Evolutionary conservation across 2,329 filamentous ascomycete genomes (phyloP).

Genomic region (Gremmenia infestans): DNA sequence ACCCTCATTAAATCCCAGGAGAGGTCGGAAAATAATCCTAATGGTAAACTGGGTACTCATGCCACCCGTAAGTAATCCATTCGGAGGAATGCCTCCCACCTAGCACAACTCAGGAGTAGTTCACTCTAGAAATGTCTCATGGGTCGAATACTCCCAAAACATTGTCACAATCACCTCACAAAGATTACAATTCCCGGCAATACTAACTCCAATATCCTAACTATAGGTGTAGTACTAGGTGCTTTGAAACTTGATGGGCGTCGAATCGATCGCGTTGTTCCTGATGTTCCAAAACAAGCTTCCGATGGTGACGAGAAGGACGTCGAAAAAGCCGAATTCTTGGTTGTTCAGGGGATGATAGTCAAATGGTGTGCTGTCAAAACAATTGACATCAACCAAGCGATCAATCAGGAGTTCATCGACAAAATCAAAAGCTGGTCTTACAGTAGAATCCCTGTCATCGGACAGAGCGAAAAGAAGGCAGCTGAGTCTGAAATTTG

Average conservation of each 20-base stretch:
- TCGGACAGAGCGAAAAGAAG: constrained; percentile 7
- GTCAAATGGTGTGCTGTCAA: constrained; percentile 23
- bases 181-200: no score
- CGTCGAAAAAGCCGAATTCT: constrained; percentile 19
- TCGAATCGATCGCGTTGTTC: constrained; percentile 13
- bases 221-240: constrained; percentile 17
- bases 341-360: constrained; percentile 12
- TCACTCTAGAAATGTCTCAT: no score
- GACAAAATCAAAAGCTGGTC: constrained; percentile 24
- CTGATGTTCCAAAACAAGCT: not conserved
- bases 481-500: constrained; percentile 1
- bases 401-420: constrained; percentile 22
- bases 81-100: no score
- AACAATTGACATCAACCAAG: constrained; percentile 23
- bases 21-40: constrained; percentile 15
- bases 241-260: constrained; percentile 22
- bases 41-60: constrained; percentile 19
- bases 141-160: no score
- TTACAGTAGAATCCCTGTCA: constrained; percentile 27
- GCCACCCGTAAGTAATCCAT: constrained; percentile 8
- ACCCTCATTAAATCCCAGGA: constrained; percentile 24
- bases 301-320: constrained; percentile 10
- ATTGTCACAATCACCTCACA: no score
- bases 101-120: no score
- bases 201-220: no score